Evolutionary conservation across 768 basidiomycete species (phyloP), one percentile per base, ranked within the genome.

Genomic region (Pisolithus orientalis): DNA sequence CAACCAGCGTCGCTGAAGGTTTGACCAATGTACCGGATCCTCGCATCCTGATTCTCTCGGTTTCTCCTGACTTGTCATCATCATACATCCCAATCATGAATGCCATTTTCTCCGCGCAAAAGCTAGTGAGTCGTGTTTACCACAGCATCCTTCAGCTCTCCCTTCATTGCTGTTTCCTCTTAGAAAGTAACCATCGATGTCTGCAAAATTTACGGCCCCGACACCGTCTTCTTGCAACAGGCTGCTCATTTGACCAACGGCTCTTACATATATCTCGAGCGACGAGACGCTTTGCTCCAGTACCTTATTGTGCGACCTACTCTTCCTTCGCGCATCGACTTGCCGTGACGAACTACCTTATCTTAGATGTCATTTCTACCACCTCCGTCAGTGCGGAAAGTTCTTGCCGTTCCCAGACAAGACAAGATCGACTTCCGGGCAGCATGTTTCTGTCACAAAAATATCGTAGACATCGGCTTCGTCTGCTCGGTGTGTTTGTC

Each of bases 11-110:
- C 34, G 50, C 66, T 4, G 69, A 72, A 39, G 70, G 72, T 21
- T 56, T 68, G 17, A 51, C 68, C 24, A 43, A 63, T n/a, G 55
- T 68, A 42, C 62, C 72, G 1, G 78, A 83, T 54, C 78, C 85
- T 0, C 73, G 83, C 8, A 84, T 89, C 47, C 67, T 87, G 47
- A 76, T 98, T 57, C 75, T 99, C 49, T 94, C 93, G 39, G 93
- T 96, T 50, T 95, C 94, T 10, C 90, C 91, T 14, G 90, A 95
- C 70, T 77, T 86, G 28, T 86, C 90, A 8, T 79, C 85, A 7
- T 91, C 94, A 9, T 99, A 99, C 69, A 95, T 98, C 46, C 91
- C 95, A 25, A 85, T 98, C 65, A 99, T 99, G 96, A 98, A 98
- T 66, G 86, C 94, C 50, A 98, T 98, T 46, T 99, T 99, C 71